These are phyloP conservation scores for Acanthamoeba culbertsoni DNA, from an alignment of 208 protist species.

Conservation along the genomic window DNA sequence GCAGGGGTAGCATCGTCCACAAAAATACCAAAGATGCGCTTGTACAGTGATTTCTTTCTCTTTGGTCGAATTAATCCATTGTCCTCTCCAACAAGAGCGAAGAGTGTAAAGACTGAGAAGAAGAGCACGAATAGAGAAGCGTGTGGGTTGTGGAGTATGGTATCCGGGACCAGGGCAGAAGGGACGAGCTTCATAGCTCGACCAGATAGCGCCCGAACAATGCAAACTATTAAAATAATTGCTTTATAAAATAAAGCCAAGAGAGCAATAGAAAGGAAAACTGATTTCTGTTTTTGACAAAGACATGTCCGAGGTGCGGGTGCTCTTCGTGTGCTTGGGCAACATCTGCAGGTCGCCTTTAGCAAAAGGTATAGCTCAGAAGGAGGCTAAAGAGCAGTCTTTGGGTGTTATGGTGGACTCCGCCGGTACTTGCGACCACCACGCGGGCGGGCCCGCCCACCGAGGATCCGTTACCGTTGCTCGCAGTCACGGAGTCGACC, in stretches of 20 bases:
- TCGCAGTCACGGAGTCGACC: not conserved
- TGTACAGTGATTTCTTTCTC: constrained; percentile 28
- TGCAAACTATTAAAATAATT: too few relatives aligned
- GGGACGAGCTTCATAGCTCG: not conserved
- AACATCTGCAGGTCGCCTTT: constrained; percentile 72
- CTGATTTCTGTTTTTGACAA: not conserved
- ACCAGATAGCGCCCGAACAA: not conserved
- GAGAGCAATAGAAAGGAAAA: too few relatives aligned
- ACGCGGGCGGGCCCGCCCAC: constrained; percentile 36
- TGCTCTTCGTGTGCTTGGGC: constrained; percentile 69
- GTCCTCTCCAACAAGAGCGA: constrained; percentile 21
- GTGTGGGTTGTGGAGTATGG: constrained; percentile 13
- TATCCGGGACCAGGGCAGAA: not conserved
- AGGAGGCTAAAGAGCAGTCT: not conserved
- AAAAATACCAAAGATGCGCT: not conserved
- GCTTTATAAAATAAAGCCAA: too few relatives aligned
- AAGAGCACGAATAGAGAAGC: constrained; percentile 23
- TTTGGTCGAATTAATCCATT: constrained; percentile 12
- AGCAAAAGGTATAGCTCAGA: constrained; percentile 51
- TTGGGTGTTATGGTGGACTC: constrained; percentile 47
- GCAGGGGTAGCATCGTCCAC: not conserved
- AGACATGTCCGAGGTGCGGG: not conserved
- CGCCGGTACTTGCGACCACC: constrained; percentile 60
- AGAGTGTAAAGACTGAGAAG: constrained; percentile 43
- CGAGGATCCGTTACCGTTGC: not conserved